phyloP scores from a whole-genome alignment of 768 basidiomycete genomes.

The Strobilomyces echinocephalus region DNA sequence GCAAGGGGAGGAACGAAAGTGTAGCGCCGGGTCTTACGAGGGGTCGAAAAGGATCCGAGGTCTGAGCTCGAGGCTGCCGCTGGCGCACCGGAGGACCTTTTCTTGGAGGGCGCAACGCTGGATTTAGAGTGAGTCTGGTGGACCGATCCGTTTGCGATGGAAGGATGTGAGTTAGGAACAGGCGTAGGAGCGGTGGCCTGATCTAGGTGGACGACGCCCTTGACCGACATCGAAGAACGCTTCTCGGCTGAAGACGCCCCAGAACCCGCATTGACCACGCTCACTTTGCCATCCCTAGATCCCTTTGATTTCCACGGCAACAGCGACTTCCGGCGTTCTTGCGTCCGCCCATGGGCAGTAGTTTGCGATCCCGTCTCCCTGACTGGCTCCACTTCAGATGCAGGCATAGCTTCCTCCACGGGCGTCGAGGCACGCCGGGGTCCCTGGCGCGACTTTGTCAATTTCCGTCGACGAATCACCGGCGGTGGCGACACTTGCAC shows the following conservation, averaged over 20 bases:
- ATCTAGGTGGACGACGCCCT: background rate
- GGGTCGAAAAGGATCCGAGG: background rate
- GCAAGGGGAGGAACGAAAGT: constrained; percentile 24
- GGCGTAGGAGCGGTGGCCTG: background rate
- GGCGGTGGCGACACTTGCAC: constrained; percentile 20
- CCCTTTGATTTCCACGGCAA: constrained; percentile 23
- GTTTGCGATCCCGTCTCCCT: background rate
- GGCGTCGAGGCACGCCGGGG: background rate
- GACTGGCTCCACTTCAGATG: background rate
- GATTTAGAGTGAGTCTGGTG: background rate
- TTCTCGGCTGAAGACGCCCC: background rate
- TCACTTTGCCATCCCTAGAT: background rate
- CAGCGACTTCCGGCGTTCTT: constrained; percentile 18
- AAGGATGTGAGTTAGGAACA: background rate
- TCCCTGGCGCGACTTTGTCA: constrained; percentile 18
- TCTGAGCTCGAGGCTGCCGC: background rate
- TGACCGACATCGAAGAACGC: background rate
- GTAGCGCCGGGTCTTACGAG: constrained; percentile 15
- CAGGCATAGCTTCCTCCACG: background rate
- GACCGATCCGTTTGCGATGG: background rate
- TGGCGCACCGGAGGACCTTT: background rate
- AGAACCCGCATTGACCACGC: background rate
- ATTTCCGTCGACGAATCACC: constrained; percentile 13
- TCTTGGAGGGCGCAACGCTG: background rate
- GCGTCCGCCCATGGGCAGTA: background rate